These are phyloP conservation scores for Cladosporium sp. DNA, from an alignment of 2,329 filamentous ascomycete genomes.

Conservation along the genomic window DNA sequence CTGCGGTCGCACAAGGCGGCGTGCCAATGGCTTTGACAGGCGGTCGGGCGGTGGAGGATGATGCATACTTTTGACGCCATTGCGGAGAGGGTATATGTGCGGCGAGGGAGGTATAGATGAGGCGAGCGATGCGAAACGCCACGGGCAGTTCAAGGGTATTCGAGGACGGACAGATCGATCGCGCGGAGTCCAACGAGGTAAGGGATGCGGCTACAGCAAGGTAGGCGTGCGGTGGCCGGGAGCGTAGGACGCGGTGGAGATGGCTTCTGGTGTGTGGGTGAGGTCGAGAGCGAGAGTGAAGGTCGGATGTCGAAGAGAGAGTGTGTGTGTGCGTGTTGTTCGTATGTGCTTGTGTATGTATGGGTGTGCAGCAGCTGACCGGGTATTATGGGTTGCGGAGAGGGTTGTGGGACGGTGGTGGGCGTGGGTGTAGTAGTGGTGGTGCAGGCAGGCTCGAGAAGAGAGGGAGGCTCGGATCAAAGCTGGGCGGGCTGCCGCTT, in stretches of 20 bases:
- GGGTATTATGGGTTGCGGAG: no score
- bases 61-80: constrained; percentile 32
- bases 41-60: constrained; percentile 8
- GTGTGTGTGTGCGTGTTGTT: no score
- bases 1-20: constrained; percentile 13
- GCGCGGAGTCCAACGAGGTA: not conserved
- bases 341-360: not conserved
- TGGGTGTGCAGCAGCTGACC: not conserved
- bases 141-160: not conserved
- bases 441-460: no score
- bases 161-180: not conserved
- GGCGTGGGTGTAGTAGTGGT: not conserved
- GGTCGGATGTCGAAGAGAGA: no score
- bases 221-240: not conserved
- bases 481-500: no score
- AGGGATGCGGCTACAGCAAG: constrained; percentile 8
- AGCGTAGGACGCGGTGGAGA: not conserved
- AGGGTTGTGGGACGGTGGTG: not conserved
- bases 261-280: no score
- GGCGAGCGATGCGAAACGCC: constrained; percentile 3
- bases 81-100: constrained; percentile 15
- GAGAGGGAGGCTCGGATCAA: no score
- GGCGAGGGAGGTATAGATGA: not conserved
- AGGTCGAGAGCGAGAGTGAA: not conserved
- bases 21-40: constrained; percentile 10